These are phyloP conservation scores for Thelephora ganbajun DNA, from an alignment of 768 basidiomycete species.

Conservation along the genomic window DNA sequence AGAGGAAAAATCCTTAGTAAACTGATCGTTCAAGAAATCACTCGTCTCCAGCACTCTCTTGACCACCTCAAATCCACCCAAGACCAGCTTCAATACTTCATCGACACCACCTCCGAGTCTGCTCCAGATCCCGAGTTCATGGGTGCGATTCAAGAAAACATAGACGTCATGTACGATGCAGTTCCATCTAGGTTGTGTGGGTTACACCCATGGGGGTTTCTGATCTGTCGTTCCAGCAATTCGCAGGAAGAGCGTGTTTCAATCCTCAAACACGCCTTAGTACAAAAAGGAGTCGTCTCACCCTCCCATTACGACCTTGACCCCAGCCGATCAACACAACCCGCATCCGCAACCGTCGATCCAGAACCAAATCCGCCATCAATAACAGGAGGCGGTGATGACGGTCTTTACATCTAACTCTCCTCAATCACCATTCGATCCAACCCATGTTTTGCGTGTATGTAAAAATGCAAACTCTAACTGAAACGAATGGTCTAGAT, in stretches of 20 bases:
- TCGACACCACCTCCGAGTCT: constrained; percentile 19
- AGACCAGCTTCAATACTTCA: constrained; percentile 31
- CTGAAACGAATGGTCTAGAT: too few relatives aligned
- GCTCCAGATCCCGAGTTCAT: constrained; percentile 40
- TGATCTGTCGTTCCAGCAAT: constrained; percentile 27
- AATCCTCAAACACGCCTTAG: constrained; percentile 52
- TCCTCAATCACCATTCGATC: background rate
- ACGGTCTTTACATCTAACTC: background rate
- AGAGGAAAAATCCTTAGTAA: background rate
- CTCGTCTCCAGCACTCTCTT: constrained; percentile 62
- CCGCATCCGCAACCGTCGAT: background rate
- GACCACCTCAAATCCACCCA: constrained; percentile 51
- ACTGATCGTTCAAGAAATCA: constrained; percentile 39
- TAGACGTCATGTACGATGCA: constrained; percentile 46
- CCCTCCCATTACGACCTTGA: constrained; percentile 33
- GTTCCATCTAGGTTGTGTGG: background rate
- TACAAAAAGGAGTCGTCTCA: constrained; percentile 39
- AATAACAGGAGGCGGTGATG: background rate
- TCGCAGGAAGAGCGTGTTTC: constrained; percentile 65
- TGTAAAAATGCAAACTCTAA: background rate
- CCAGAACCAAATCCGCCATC: background rate
- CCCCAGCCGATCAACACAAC: background rate
- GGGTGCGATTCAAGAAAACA: constrained; percentile 58
- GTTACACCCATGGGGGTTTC: too few relatives aligned
- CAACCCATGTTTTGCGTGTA: background rate